Conservation (phyloP, 192 early-diverging fungal genomes). For the Backusella westeae region DNA sequence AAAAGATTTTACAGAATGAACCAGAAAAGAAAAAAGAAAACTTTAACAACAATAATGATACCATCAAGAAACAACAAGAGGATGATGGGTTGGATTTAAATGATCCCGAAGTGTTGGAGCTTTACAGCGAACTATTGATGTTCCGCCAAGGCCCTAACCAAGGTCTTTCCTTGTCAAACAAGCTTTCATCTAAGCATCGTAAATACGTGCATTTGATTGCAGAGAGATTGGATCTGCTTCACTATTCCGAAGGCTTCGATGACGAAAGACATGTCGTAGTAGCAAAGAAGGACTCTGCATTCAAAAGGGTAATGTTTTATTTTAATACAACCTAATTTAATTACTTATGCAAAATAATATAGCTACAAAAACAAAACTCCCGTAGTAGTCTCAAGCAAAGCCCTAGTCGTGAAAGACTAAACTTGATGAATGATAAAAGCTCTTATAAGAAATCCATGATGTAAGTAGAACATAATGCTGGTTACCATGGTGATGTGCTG, state of each 20-base stretch:
- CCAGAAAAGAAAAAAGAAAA: neutral
- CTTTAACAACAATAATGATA: neutral
- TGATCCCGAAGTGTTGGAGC: slow-evolving; percentile 63
- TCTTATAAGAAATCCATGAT: slow-evolving; percentile 35
- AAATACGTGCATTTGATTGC: slow-evolving; percentile 67
- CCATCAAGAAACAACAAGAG: neutral
- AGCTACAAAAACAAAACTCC: slow-evolving; percentile 15
- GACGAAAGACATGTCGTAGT: slow-evolving; percentile 45
- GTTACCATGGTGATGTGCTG: neutral
- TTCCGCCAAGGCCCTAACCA: slow-evolving; percentile 69
- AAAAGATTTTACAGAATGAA: slow-evolving; percentile 66
- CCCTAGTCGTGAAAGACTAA: slow-evolving; percentile 26
- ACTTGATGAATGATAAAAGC: neutral
- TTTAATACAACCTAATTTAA: neutral
- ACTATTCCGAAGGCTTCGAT: slow-evolving; percentile 50
- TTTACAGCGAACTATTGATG: slow-evolving; percentile 69
- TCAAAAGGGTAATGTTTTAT: slow-evolving; percentile 15
- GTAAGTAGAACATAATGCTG: slow-evolving; percentile 14
- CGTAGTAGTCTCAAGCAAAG: slow-evolving; percentile 30
- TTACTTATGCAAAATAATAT: neutral
- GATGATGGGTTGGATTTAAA: slow-evolving; percentile 59
- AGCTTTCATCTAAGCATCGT: slow-evolving; percentile 56
- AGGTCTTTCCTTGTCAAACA: slow-evolving; percentile 65
- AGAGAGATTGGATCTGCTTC: slow-evolving; percentile 61
- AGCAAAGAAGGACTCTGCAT: slow-evolving; percentile 33